These are phyloP conservation scores for Trichoderma endophyticum DNA, from an alignment of 2,329 filamentous ascomycete genomes.

Conservation along the genomic window DNA sequence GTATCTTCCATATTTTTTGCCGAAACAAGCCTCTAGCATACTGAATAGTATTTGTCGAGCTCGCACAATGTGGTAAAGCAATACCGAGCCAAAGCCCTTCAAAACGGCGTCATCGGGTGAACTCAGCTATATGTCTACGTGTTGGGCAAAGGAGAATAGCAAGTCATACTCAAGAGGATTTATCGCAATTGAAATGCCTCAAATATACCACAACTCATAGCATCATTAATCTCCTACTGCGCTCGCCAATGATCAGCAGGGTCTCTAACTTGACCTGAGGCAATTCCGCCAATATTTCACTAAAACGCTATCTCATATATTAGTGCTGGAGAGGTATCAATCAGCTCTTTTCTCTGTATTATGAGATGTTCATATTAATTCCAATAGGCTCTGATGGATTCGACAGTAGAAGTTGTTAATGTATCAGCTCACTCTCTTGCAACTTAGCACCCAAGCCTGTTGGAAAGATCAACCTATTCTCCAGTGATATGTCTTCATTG, in stretches of 20 bases:
- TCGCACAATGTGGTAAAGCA: neutral
- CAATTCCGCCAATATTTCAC: neutral
- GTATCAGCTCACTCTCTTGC: neutral
- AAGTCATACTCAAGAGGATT: too few relatives aligned
- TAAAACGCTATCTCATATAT: neutral
- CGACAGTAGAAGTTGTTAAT: neutral
- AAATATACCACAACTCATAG: neutral
- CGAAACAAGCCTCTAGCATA: neutral
- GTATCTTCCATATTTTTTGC: neutral
- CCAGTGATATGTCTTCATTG: neutral
- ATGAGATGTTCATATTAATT: neutral
- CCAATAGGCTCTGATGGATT: neutral
- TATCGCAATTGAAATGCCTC: neutral
- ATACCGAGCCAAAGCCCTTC: neutral
- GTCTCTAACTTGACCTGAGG: neutral
- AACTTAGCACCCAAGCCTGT: too few relatives aligned
- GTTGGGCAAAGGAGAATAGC: neutral
- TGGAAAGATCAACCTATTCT: neutral
- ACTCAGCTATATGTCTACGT: neutral
- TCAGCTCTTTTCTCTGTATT: neutral
- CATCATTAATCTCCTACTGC: too few relatives aligned
- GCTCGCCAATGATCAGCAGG: neutral
- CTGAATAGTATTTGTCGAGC: neutral
- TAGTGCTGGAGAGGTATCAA: neutral
- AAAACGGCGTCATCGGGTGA: neutral